Base-by-base conservation (phyloP, 1,139 yeast species). In the Magnusiomyces paraingens region DNA sequence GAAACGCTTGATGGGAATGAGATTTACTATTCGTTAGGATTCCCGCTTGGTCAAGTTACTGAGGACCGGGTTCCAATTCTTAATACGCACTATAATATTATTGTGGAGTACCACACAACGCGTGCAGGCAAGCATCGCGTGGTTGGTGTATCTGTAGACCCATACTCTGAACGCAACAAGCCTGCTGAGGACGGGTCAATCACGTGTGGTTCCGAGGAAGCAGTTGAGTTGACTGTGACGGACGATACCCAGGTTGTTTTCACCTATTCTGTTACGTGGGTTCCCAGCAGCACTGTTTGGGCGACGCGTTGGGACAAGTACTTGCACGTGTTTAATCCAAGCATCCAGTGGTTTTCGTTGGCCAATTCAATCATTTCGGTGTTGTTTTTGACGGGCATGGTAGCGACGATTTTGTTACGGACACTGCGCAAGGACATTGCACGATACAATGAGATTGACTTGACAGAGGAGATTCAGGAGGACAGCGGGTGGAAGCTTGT, bases 281-380 rank as follows among this genome's bases (percentile, higher is more conserved):
- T 73, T 35, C 78, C 79, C 55, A 85, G 95, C 15, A 74, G 73
- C 14, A 87, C 94, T 14, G 82, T 84, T 11, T 93, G 98, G 99
- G 98, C 98, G 36, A 93, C 98, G 1, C 83, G 99, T 73, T 93
- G 99, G 99, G 99, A 93, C 70, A 88, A 89, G 70, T 93, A 93
- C 68, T 78, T 93, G 65, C 95, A 89, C 65, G 94, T 86, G 40
- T 86, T 84, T 67, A 95, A 89, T 67, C 95, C 97, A 54, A 85
- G 86, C 68, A 86, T 93, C 63, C 98, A 93, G 73, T 91, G 98
- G 99, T 86, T 89, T 66, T 88, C 96, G 1, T 79, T 93, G 62
- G 73, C 89, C 63, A 89, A 90, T 71, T 89, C 94, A 61, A 83
- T 95, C 11, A 71, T 88, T 57, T 81, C 91, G 64, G 96, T 91